These are phyloP conservation scores for Trichophyton verrucosum DNA, from an alignment of 2,329 filamentous ascomycete species.

Conservation along the genomic window DNA sequence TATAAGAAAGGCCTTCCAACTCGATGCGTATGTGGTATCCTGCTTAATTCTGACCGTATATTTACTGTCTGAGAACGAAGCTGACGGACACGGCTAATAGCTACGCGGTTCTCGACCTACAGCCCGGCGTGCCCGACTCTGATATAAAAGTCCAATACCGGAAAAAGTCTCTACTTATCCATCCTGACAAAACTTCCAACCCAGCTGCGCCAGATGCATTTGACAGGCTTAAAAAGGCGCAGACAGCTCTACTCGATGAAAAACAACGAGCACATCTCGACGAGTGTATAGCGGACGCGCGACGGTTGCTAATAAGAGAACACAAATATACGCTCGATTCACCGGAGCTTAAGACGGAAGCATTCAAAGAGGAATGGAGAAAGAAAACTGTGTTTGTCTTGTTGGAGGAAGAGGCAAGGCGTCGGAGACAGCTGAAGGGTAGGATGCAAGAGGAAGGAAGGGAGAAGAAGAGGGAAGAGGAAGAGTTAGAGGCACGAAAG, in stretches of 20 bases:
- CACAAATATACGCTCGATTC: constrained; percentile 86
- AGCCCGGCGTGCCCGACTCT: constrained; percentile 85
- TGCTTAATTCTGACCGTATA: background rate
- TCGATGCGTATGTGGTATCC: constrained; percentile 47
- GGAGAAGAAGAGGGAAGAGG: constrained; percentile 72
- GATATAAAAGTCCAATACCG: constrained; percentile 93
- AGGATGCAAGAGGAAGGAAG: constrained; percentile 95
- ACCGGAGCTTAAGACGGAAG: constrained; percentile 64
- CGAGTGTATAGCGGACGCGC: constrained; percentile 90
- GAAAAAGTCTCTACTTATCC: constrained; percentile 96
- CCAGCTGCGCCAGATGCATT: constrained; percentile 86
- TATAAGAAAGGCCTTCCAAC: constrained; percentile 79
- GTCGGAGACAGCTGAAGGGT: constrained; percentile 74
- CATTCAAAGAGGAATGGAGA: constrained; percentile 76
- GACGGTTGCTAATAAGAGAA: constrained; percentile 87
- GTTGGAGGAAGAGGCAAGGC: constrained; percentile 79
- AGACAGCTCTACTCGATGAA: constrained; percentile 83
- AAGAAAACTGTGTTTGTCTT: constrained; percentile 82
- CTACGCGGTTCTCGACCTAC: constrained; percentile 89
- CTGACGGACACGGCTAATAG: constrained; percentile 27
- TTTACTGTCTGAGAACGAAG: background rate
- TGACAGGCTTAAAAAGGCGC: constrained; percentile 89
- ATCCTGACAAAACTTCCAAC: constrained; percentile 95
- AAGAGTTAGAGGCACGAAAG: constrained; percentile 68
- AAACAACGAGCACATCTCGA: constrained; percentile 78